A percentile compares a stretch with the other conserved stretches of the same genome.
Conservation (phyloP, 2,329 filamentous ascomycete species). For the Fusarium nygamai region DNA sequence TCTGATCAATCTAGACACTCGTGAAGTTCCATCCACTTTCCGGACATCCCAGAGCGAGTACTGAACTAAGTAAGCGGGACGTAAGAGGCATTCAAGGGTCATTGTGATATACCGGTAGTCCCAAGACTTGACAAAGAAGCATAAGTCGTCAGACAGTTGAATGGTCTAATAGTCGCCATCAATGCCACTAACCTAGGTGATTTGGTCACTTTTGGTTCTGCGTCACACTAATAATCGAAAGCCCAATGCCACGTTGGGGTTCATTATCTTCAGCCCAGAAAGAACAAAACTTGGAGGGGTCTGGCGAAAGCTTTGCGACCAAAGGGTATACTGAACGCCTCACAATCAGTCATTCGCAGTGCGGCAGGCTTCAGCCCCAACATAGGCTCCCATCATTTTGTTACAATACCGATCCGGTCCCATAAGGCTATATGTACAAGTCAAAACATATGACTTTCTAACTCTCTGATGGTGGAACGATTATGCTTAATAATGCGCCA, state of each 20-base stretch:
- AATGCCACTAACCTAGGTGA: not conserved
- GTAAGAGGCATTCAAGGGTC: not conserved
- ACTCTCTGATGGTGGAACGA: not conserved
- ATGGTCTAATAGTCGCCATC: not conserved
- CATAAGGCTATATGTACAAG: not conserved
- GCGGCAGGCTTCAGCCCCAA: not conserved
- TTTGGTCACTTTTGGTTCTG: not conserved
- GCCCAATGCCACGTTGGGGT: not conserved
- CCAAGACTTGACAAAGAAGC: not conserved
- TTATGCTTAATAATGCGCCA: not conserved
- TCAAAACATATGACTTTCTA: not conserved
- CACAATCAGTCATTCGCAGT: not conserved
- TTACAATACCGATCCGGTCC: not conserved
- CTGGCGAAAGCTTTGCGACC: not conserved
- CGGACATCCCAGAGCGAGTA: not conserved
- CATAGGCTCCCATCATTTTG: not conserved
- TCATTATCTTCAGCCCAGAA: not conserved
- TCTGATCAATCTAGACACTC: constrained; percentile 36
- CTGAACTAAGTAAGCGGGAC: not conserved
- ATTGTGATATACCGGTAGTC: too few species aligned
- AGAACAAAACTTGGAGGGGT: not conserved
- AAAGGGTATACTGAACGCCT: not conserved
- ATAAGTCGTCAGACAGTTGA: not conserved
- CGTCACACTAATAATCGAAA: not conserved
- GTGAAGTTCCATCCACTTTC: not conserved